Conservation (phyloP, 441 rosid species). For the Syzygium syzygioides region DNA sequence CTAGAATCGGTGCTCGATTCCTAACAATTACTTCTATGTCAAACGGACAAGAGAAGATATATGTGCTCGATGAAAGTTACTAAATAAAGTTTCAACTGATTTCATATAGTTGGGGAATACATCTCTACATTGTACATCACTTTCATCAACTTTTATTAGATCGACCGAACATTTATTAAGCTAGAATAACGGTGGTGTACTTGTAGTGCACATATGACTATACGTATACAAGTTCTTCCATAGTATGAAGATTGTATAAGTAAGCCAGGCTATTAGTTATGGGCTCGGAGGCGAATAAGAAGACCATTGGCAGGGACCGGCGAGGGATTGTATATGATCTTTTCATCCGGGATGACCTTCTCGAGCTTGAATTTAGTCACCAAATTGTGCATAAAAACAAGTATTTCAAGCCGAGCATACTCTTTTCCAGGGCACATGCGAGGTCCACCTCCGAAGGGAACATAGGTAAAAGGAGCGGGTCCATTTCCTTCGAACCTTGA, state of each 20-base stretch:
- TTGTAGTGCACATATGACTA: not conserved
- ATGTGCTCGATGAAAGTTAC: not conserved
- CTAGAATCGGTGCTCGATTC: too few relatives aligned
- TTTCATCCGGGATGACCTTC: not conserved
- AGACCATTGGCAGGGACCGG: not conserved
- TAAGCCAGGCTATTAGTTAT: not conserved
- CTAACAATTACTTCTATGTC: not conserved
- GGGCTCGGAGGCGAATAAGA: not conserved
- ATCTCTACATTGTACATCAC: not conserved
- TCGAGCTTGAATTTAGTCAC: not conserved
- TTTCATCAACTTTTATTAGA: not conserved
- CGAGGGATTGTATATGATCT: not conserved
- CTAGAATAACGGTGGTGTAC: not conserved
- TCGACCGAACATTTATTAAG: not conserved
- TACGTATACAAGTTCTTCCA: not conserved
- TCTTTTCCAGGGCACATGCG: not conserved
- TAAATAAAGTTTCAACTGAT: not conserved
- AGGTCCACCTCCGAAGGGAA: not conserved
- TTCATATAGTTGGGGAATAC: not conserved
- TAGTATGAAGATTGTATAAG: not conserved
- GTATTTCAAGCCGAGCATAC: not conserved
- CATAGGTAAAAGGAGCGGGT: not conserved
- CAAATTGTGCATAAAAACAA: not conserved
- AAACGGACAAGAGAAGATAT: not conserved
- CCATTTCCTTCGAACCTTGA: not conserved